Evolutionary conservation across 2,329 filamentous ascomycete genomes (phyloP).

Genomic region (Colletotrichum plurivorum): DNA sequence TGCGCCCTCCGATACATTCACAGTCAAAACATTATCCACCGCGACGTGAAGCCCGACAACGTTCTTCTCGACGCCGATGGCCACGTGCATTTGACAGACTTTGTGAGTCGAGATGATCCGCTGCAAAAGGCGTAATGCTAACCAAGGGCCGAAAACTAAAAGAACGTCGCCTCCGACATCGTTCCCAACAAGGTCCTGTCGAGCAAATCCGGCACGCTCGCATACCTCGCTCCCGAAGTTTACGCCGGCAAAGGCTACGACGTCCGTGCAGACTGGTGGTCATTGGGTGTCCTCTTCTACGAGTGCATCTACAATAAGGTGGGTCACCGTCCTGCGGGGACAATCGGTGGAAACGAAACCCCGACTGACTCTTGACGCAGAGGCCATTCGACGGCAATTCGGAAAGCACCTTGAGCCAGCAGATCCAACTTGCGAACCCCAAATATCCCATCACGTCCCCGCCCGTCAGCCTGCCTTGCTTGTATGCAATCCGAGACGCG

Average conservation of each 20-base stretch:
- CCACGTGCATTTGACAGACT: conserved; percentile 97
- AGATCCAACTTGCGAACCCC: conserved; percentile 85
- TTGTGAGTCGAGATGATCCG: conserved; percentile 71
- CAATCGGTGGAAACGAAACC: conserved; percentile 7
- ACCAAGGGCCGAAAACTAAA: conserved; percentile 30
- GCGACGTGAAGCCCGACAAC: conserved; percentile 94
- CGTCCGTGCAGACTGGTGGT: conserved; percentile 98
- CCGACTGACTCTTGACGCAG: conserved; percentile 63
- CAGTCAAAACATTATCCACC: conserved; percentile 87
- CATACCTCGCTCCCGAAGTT: conserved; percentile 95
- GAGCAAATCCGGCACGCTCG: conserved; percentile 96
- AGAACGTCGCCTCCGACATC: conserved; percentile 98
- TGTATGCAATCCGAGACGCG: conserved; percentile 89
- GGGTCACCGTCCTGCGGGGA: conserved; percentile 34
- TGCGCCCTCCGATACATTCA: conserved; percentile 93
- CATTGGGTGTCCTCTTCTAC: conserved; percentile 96
- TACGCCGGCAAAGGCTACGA: conserved; percentile 93
- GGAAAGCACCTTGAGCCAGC: conserved; percentile 83
- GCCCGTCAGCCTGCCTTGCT: conserved; percentile 87
- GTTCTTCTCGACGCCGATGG: conserved; percentile 89
- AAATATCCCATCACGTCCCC: conserved; percentile 95
- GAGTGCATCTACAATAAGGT: conserved; percentile 99
- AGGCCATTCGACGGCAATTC: conserved; percentile 93
- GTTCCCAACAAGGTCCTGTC: conserved; percentile 85
- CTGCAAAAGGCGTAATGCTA: conserved; percentile 38